Base-by-base conservation (phyloP, 164 flowering plant species). In the Nymphaea thermarum region DNA sequence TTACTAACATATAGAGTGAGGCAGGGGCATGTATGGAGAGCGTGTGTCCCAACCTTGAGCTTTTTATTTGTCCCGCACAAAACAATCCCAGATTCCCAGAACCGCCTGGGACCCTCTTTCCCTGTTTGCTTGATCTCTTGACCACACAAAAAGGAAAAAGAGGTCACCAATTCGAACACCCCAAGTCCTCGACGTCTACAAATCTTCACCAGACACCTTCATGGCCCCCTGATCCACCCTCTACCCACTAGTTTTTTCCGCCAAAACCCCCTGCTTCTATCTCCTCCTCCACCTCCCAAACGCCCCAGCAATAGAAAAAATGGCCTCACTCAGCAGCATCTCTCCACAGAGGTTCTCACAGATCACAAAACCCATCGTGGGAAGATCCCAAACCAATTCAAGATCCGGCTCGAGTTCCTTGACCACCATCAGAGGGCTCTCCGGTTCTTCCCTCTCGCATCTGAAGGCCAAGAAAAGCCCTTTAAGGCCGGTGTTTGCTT, bases 401-500 rank as follows among this genome's bases (percentile, higher is more conserved):
- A 6, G 36, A 25, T 25, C 55, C 12, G 0, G 36, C 36, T 25
- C 36, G 36, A 25, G 36, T 25, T 0, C 36, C 36, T 25, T 25
- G 36, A 25, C 36, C 36, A 25, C 36, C 36, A 25, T 25, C 36
- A 25, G 36, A 25, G 36, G 36, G 36, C 36, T 1, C 36, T 25
- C 36, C 36, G 36, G 36, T 1, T 25, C 36, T 25, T 47, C 55
- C 55, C 7, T 6, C 12, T 47, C 55, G 7, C 55, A 2, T 47
- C 55, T 2, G 55, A 47, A 47, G 55, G 3, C 55, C 55, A 47
- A 47, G 55, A 47, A 12, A 12, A 47, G 7, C 3, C 7, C 7
- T 47, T 47, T 12, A 66, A 57, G 25, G 43, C 67, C 2, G 18
- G 69, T 65, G 71, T 76, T 73, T 71, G 74, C 43, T 69, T 70